A percentile compares a stretch with the other conserved stretches of the same genome.
phyloP scores from a whole-genome alignment of 1,284 basidiomycete species.

The Pascua sp. region DNA sequence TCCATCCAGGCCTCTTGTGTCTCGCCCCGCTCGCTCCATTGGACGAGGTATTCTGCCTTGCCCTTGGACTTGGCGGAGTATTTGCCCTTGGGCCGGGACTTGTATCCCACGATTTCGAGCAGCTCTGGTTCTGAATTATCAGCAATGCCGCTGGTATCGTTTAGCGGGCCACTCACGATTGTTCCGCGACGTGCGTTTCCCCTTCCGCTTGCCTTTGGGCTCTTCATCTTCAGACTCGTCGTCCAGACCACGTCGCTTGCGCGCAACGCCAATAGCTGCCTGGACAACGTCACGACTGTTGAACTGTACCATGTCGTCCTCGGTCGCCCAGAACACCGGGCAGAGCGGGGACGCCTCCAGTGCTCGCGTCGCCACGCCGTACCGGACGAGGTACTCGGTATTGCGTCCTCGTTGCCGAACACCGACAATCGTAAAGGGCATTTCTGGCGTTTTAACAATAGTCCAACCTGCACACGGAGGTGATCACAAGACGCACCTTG shows the following conservation, averaged over 20 bases:
- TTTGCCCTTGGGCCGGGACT: no score
- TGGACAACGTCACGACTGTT: not conserved
- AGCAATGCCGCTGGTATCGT: no score
- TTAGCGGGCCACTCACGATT: no score
- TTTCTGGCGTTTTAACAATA: slow-evolving; percentile 7
- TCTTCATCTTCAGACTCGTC: not conserved
- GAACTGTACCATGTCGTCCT: slow-evolving; percentile 14
- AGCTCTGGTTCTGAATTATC: no score
- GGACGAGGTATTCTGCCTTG: no score
- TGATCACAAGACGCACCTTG: slow-evolving; percentile 16
- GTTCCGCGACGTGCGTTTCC: no score
- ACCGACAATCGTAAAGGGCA: slow-evolving; percentile 26
- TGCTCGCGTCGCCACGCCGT: slow-evolving; percentile 2
- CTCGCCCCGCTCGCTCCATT: no score
- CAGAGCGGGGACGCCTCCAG: slow-evolving; percentile 19
- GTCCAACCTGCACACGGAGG: not conserved
- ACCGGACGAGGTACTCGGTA: slow-evolving; percentile 26
- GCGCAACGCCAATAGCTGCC: not conserved
- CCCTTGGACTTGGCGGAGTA: no score
- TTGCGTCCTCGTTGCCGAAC: not conserved
- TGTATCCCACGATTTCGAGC: no score
- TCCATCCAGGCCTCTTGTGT: no score
- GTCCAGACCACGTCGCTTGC: not conserved
- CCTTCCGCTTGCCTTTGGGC: no score
- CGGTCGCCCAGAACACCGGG: slow-evolving; percentile 23